Evolutionary conservation across 169 alveolate genomes (phyloP).

Genomic region (Eimeria necatrix): DNA sequence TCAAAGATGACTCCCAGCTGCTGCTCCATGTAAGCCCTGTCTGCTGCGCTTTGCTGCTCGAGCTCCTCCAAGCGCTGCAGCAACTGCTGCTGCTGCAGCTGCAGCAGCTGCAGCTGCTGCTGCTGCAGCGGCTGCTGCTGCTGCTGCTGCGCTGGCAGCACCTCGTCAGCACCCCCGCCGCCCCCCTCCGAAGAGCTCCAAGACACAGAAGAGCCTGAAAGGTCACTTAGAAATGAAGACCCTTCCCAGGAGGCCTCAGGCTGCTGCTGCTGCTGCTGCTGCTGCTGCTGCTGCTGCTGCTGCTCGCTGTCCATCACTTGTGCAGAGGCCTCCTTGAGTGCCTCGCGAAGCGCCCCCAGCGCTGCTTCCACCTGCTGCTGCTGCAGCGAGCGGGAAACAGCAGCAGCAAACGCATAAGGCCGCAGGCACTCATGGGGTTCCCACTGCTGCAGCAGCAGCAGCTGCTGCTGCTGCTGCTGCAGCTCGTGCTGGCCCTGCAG

Average conservation of each 20-base stretch:
- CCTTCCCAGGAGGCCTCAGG: neutral
- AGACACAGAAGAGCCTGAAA: neutral
- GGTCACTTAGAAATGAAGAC: neutral
- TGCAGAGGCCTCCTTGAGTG: neutral
- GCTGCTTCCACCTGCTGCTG: constrained; percentile 27
- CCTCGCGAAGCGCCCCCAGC: neutral
- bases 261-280: neutral
- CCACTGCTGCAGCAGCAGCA: constrained; percentile 25
- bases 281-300: constrained; percentile 42
- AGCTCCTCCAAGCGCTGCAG: neutral
- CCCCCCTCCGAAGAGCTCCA: neutral
- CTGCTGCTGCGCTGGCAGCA: constrained; percentile 40
- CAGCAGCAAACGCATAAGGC: constrained; percentile 50
- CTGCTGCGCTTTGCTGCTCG: neutral
- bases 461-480: constrained; percentile 48
- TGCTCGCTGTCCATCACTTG: neutral
- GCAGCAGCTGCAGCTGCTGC: neutral
- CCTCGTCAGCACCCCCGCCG: neutral
- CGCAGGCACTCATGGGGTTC: constrained; percentile 64
- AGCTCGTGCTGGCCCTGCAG: neutral
- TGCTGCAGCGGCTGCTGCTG: constrained; percentile 3
- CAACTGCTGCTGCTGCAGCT: neutral
- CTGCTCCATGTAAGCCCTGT: neutral
- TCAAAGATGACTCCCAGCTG: neutral
- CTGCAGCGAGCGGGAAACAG: constrained; percentile 50